A percentile compares a stretch with the other conserved stretches of the same genome.
These are phyloP conservation scores for Mimosa bimucronata DNA, from an alignment of 306 rosid genomes.

Conservation along the genomic window DNA sequence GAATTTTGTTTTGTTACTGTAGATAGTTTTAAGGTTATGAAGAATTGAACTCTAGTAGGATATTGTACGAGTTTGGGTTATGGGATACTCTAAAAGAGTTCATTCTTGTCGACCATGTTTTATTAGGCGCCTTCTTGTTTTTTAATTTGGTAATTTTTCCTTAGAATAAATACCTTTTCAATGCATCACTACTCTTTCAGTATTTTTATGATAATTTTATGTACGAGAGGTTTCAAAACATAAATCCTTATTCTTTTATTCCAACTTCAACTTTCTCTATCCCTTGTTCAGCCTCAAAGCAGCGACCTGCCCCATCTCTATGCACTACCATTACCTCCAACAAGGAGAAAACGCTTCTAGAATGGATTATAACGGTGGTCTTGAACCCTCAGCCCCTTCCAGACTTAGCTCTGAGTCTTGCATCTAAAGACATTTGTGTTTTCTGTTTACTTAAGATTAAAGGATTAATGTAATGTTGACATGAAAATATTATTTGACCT, in stretches of 20 bases:
- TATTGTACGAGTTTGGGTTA: neutral
- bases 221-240: constrained; percentile 24
- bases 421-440: too few relatives aligned
- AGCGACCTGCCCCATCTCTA: neutral
- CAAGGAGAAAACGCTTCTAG: too few relatives aligned
- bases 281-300: neutral
- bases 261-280: neutral
- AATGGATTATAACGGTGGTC: too few relatives aligned
- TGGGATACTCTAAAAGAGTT: constrained; percentile 11
- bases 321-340: too few relatives aligned
- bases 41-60: neutral
- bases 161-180: constrained; percentile 41
- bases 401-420: too few relatives aligned
- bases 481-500: too few relatives aligned
- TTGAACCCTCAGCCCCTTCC: too few relatives aligned
- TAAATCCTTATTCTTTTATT: constrained; percentile 2
- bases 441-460: neutral
- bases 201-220: neutral
- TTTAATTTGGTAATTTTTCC: neutral
- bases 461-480: neutral
- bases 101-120: constrained; percentile 19
- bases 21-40: neutral
- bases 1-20: too few relatives aligned
- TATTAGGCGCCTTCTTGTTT: neutral
- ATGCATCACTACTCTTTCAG: neutral